A percentile compares a stretch with the other conserved stretches of the same genome.
These are phyloP conservation scores for Fusarium coffeatum DNA, from an alignment of 2,329 filamentous ascomycete genomes.

Conservation along the genomic window DNA sequence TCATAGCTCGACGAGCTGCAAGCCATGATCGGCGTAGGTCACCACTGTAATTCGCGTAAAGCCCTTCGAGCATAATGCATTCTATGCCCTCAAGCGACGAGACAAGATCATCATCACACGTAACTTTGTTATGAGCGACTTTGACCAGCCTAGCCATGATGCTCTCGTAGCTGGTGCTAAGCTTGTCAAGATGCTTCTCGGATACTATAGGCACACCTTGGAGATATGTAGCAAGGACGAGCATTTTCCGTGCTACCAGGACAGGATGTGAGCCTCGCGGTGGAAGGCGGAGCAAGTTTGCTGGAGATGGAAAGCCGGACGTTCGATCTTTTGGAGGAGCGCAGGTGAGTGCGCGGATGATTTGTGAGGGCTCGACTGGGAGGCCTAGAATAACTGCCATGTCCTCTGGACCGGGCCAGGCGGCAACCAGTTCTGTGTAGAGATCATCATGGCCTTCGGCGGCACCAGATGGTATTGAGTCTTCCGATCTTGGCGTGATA, in stretches of 20 bases:
- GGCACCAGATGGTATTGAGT: background rate
- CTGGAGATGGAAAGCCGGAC: slow-evolving; percentile 34
- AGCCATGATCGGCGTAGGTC: slow-evolving; percentile 61
- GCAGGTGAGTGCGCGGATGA: slow-evolving; percentile 54
- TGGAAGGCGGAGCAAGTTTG: slow-evolving; percentile 47
- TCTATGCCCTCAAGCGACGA: slow-evolving; percentile 61
- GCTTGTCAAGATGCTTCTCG: background rate
- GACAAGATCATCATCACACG: slow-evolving; percentile 59
- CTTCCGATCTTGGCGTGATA: background rate
- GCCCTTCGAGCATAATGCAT: slow-evolving; percentile 61
- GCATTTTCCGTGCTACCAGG: slow-evolving; percentile 55
- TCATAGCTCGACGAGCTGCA: slow-evolving; percentile 57
- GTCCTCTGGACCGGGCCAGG: slow-evolving; percentile 55
- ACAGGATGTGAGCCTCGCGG: slow-evolving; percentile 51
- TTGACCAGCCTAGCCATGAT: slow-evolving; percentile 47
- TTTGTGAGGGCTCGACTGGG: slow-evolving; percentile 46
- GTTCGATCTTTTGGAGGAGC: slow-evolving; percentile 31
- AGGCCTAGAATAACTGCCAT: slow-evolving; percentile 51
- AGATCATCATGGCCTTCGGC: slow-evolving; percentile 32
- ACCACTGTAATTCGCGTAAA: slow-evolving; percentile 61
- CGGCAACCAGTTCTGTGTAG: slow-evolving; percentile 49
- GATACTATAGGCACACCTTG: slow-evolving; percentile 46
- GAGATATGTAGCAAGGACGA: slow-evolving; percentile 53
- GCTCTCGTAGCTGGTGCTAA: slow-evolving; percentile 20
- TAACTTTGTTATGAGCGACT: slow-evolving; percentile 53